Conservation (phyloP, 176 grass and related monocot genomes). For the Ensete glaucum region DNA sequence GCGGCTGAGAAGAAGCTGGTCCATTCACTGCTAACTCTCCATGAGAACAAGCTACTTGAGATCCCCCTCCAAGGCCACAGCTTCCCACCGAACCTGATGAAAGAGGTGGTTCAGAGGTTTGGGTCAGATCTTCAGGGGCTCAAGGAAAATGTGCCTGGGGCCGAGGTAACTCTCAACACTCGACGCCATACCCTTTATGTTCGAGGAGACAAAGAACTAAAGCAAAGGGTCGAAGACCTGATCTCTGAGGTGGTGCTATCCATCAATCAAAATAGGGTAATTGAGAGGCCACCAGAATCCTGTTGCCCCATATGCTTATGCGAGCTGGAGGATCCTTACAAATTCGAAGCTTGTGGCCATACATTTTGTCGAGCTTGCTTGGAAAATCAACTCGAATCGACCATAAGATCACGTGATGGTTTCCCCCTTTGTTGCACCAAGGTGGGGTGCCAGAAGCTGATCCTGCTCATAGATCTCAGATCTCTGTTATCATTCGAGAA, state of each 20-base stretch:
- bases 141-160: constrained; percentile 41
- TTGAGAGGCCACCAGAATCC: constrained; percentile 29
- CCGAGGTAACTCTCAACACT: constrained; percentile 48
- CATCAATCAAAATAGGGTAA: constrained; percentile 17
- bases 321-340: constrained; percentile 75
- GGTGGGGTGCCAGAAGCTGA: constrained; percentile 48
- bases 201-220: constrained; percentile 57
- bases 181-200: constrained; percentile 49
- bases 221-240: constrained; percentile 48
- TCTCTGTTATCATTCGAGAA: constrained; percentile 39
- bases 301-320: constrained; percentile 79
- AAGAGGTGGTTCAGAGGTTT: constrained; percentile 55
- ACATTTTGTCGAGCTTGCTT: constrained; percentile 62
- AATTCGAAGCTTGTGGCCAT: constrained; percentile 81
- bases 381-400: constrained; percentile 69
- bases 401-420: constrained; percentile 52
- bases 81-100: constrained; percentile 70
- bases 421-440: constrained; percentile 69
- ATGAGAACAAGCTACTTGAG: constrained; percentile 48
- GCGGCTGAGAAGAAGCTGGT: constrained; percentile 60
- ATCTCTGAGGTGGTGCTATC: constrained; percentile 44
- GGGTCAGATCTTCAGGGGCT: constrained; percentile 64
- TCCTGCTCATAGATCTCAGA: constrained; percentile 58
- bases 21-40: constrained; percentile 35
- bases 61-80: constrained; percentile 47